These are phyloP conservation scores for Laburnicola sp. DNA, from an alignment of 2,329 filamentous ascomycete genomes.

Conservation along the genomic window DNA sequence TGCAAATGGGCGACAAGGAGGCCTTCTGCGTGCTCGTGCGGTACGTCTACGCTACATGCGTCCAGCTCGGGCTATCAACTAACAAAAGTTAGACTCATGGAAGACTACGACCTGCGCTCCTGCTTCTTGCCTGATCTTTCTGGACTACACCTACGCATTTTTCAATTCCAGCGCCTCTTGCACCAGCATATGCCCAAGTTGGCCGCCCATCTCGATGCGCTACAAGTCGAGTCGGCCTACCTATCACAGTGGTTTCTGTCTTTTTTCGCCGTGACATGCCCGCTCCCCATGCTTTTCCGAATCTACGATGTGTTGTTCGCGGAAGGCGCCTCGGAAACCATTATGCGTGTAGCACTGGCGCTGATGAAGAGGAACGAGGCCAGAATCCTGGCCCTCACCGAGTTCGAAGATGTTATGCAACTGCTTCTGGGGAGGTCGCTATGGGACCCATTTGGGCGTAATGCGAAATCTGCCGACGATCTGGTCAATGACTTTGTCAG, in stretches of 20 bases:
- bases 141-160: conserved; percentile 91
- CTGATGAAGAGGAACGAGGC: conserved; percentile 93
- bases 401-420: conserved; percentile 96
- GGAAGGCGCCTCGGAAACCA: conserved; percentile 92
- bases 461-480: conserved; percentile 72
- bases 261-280: conserved; percentile 96
- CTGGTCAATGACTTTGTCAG: conserved; percentile 93
- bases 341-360: conserved; percentile 95
- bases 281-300: conserved; percentile 93
- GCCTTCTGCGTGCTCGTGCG: conserved; percentile 95
- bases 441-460: conserved; percentile 95
- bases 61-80: conserved; percentile 8
- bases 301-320: conserved; percentile 97
- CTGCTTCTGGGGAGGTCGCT: conserved; percentile 84
- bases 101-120: conserved; percentile 89
- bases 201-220: conserved; percentile 76
- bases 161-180: conserved; percentile 89
- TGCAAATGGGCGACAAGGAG: conserved; percentile 97
- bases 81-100: conserved; percentile 72
- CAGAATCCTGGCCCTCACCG: conserved; percentile 73
- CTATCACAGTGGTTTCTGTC: conserved; percentile 99
- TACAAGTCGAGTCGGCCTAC: conserved; percentile 90
- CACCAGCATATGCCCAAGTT: conserved; percentile 76
- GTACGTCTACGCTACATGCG: conserved; percentile 57
- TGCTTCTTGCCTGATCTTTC: conserved; percentile 94